phyloP scores from a whole-genome alignment of 208 protist species.

The Leishmania arabica region DNA sequence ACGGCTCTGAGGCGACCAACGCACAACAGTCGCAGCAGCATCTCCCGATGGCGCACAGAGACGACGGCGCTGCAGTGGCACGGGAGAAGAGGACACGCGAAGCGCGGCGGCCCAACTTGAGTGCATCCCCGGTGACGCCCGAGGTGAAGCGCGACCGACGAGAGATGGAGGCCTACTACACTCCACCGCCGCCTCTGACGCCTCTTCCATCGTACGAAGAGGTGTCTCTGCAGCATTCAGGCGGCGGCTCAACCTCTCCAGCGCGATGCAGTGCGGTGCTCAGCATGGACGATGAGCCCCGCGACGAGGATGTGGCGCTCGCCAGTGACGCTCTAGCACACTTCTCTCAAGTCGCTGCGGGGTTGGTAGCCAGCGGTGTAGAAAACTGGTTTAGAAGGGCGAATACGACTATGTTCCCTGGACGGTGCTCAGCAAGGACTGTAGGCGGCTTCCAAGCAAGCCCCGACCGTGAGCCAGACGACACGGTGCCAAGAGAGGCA shows the following conservation, averaged over 20 bases:
- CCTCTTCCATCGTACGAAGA: background rate
- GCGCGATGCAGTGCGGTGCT: slow-evolving; percentile 22
- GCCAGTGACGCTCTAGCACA: background rate
- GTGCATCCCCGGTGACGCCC: slow-evolving; percentile 16
- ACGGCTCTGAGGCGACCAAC: background rate
- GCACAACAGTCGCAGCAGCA: background rate
- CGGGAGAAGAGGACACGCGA: slow-evolving; percentile 22
- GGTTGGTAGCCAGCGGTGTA: background rate
- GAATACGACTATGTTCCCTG: background rate
- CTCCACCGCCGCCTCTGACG: slow-evolving; percentile 11
- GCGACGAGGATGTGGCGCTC: background rate
- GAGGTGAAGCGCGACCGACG: slow-evolving; percentile 26
- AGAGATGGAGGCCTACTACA: slow-evolving; percentile 1
- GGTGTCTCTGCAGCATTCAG: background rate
- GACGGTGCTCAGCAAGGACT: too few relatives aligned
- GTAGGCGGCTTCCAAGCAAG: background rate
- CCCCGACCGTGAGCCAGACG: slow-evolving; percentile 39
- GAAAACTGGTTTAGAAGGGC: too few relatives aligned
- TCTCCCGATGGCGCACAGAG: background rate
- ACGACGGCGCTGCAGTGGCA: background rate
- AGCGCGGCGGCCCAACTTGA: background rate
- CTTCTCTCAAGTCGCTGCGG: background rate
- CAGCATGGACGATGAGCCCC: slow-evolving; percentile 16
- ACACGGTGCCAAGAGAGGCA: background rate
- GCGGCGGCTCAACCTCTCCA: background rate